Conservation (phyloP, 1,284 basidiomycete genomes). For the Moesziomyces sp. region DNA sequence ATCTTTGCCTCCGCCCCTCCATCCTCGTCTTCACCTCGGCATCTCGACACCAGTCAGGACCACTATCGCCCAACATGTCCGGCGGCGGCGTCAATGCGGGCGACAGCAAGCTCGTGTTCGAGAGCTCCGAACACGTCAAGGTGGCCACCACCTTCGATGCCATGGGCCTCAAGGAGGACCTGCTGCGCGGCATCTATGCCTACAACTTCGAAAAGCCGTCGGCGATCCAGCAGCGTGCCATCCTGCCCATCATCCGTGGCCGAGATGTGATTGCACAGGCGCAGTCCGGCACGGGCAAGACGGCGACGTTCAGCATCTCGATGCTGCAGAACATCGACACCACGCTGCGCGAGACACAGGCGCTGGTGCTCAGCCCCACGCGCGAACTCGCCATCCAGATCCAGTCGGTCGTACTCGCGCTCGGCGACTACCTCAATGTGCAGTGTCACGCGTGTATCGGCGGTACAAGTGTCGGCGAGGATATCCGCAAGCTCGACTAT, state of each 20-base stretch:
- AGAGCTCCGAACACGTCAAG: conserved; percentile 94
- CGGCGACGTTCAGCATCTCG: conserved; percentile 80
- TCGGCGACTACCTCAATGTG: conserved; percentile 99
- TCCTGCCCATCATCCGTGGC: conserved; percentile 71
- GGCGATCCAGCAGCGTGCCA: conserved; percentile 62
- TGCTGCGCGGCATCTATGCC: conserved; percentile 95
- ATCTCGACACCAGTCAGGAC: neutral
- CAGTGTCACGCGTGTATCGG: conserved; percentile 99
- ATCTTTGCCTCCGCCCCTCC: conserved; percentile 1
- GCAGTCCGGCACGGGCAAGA: conserved; percentile 99
- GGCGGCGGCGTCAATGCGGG: conserved; percentile 57
- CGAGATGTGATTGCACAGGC: conserved; percentile 97
- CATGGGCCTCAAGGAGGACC: conserved; percentile 92
- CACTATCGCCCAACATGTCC: conserved; percentile 22
- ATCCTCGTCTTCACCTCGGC: neutral
- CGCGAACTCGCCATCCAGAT: conserved; percentile 79
- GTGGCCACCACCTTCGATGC: conserved; percentile 76
- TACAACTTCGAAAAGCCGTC: conserved; percentile 74
- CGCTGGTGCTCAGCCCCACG: conserved; percentile 86
- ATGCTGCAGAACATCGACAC: conserved; percentile 87
- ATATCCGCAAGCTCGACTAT: conserved; percentile 97
- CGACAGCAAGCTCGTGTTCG: conserved; percentile 83
- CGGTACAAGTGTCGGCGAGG: conserved; percentile 96
- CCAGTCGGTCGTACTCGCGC: conserved; percentile 94
- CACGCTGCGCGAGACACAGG: conserved; percentile 93